These are phyloP conservation scores for Barnettozyma pratensis DNA, from an alignment of 805 yeast species.

Conservation along the genomic window DNA sequence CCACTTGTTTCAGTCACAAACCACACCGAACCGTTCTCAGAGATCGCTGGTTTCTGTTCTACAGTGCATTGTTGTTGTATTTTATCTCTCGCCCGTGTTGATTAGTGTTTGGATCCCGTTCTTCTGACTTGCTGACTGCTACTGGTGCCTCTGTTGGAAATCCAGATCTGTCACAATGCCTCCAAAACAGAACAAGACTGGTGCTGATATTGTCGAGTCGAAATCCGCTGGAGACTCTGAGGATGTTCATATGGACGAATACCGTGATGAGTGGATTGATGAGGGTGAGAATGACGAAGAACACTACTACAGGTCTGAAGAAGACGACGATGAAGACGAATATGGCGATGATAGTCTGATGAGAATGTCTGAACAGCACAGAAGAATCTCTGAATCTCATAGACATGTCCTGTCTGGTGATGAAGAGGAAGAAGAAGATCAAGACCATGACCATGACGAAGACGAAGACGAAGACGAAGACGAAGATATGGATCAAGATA, in stretches of 20 bases:
- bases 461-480: conserved; percentile 21
- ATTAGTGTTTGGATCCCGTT: too few relatives aligned
- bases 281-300: conserved; percentile 13
- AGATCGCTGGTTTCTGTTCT: too few relatives aligned
- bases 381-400: conserved; percentile 27
- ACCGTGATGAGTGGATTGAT: conserved; percentile 17
- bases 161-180: conserved; percentile 1
- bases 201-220: neutral
- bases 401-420: conserved; percentile 17
- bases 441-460: conserved; percentile 22
- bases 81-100: too few relatives aligned
- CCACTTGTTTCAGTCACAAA: too few relatives aligned
- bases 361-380: conserved; percentile 37
- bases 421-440: conserved; percentile 18
- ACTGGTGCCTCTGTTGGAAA: too few relatives aligned
- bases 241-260: conserved; percentile 3
- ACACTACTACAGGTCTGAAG: conserved; percentile 2
- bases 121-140: too few relatives aligned
- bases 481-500: conserved; percentile 19
- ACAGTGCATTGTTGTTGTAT: too few relatives aligned
- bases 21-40: too few relatives aligned
- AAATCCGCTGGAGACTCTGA: conserved; percentile 1
- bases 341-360: conserved; percentile 28
- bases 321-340: conserved; percentile 12
- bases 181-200: conserved; percentile 1